Conservation (phyloP, 169 alveolate species). For the Babesia sp. region DNA sequence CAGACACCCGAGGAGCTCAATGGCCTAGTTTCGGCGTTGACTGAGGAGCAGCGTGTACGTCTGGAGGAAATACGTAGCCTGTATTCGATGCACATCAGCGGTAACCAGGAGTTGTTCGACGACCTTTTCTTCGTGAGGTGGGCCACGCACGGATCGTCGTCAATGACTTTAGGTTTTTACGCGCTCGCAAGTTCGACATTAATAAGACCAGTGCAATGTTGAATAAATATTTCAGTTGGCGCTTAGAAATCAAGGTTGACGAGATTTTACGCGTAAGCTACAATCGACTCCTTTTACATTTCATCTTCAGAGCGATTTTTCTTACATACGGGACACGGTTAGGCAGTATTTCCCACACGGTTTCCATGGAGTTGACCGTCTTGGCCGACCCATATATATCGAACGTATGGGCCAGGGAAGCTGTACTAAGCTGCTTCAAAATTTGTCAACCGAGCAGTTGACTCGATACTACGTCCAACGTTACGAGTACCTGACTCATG, state of each 20-base stretch:
- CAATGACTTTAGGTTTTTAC: conserved; percentile 55
- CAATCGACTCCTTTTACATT: conserved; percentile 7
- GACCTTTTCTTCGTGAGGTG: conserved; percentile 68
- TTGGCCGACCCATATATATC: conserved; percentile 76
- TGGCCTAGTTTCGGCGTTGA: conserved; percentile 67
- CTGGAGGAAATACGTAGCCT: conserved; percentile 48
- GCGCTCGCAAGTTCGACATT: conserved; percentile 74
- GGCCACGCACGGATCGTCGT: neutral
- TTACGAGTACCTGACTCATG: conserved; percentile 62
- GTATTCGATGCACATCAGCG: conserved; percentile 36
- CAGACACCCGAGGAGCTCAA: conserved; percentile 66
- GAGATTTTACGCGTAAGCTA: conserved; percentile 37
- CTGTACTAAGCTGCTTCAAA: conserved; percentile 43
- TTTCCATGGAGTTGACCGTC: conserved; percentile 72
- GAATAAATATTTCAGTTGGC: conserved; percentile 72
- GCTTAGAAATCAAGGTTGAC: conserved; percentile 55
- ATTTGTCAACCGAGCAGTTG: conserved; percentile 39
- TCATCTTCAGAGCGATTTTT: conserved; percentile 39
- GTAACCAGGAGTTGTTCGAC: conserved; percentile 53
- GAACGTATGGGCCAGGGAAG: conserved; percentile 77
- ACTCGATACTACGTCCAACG: conserved; percentile 62
- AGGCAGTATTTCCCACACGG: conserved; percentile 70
- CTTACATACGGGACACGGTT: conserved; percentile 50
- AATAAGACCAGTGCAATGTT: conserved; percentile 73
- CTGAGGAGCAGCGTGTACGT: conserved; percentile 46